Conservation (phyloP, 805 yeast genomes). For the Saccharomycopsis javanensis region DNA sequence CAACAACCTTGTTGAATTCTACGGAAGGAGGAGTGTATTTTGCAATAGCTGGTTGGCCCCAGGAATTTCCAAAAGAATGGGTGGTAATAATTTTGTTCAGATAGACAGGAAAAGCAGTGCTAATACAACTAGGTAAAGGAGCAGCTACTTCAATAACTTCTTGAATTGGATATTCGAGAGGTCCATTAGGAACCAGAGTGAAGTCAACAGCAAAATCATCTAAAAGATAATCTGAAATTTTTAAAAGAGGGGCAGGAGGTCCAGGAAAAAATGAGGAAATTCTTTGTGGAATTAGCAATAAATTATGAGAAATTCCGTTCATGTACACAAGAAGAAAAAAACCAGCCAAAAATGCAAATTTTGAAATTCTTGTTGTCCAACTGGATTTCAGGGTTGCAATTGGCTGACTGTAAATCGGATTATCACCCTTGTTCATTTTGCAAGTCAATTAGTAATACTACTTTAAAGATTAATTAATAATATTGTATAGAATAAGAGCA, state of each 20-base stretch:
- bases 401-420: neutral
- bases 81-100: constrained; percentile 34
- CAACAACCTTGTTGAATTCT: constrained; percentile 42
- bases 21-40: constrained; percentile 37
- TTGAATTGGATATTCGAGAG: neutral
- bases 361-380: neutral
- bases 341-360: neutral
- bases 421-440: neutral
- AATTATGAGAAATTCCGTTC: neutral
- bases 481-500: neutral
- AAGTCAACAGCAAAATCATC: neutral
- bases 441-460: neutral
- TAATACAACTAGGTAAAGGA: constrained; percentile 7
- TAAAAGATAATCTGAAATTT: neutral
- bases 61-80: constrained; percentile 44
- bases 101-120: constrained; percentile 19
- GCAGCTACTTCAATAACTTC: constrained; percentile 14
- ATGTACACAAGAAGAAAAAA: neutral
- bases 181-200: neutral
- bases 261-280: neutral
- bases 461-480: no score
- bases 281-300: neutral
- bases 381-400: neutral
- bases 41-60: constrained; percentile 45
- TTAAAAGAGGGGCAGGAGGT: neutral